Evolutionary conservation across 768 basidiomycete species (phyloP).

Genomic region (Porphyrellus cyaneotinctus): DNA sequence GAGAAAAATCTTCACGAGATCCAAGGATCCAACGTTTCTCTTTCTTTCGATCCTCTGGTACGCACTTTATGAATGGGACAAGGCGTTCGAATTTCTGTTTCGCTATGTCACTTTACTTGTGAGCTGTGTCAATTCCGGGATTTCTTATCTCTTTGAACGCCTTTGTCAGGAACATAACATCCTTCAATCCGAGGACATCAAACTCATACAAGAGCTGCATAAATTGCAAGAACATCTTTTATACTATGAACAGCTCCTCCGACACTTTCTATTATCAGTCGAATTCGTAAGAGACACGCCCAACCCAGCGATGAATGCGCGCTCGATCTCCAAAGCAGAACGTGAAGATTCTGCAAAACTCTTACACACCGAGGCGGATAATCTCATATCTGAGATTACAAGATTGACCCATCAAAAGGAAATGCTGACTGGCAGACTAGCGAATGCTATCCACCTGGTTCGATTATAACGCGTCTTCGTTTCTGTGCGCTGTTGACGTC

Average conservation of each 20-base stretch:
- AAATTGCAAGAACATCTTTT: constrained; percentile 52
- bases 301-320: constrained; percentile 44
- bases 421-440: constrained; percentile 21
- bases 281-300: constrained; percentile 45
- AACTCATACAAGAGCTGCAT: constrained; percentile 52
- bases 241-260: constrained; percentile 50
- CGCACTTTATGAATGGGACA: constrained; percentile 59
- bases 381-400: constrained; percentile 46
- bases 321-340: constrained; percentile 12
- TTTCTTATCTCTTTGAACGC: background rate
- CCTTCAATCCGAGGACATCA: constrained; percentile 38
- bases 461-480: background rate
- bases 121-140: background rate
- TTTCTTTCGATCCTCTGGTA: constrained; percentile 50
- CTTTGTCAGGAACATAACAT: constrained; percentile 42
- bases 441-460: constrained; percentile 26
- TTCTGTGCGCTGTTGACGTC: background rate
- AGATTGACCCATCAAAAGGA: constrained; percentile 35
- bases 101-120: constrained; percentile 49
- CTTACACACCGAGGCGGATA: constrained; percentile 39
- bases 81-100: constrained; percentile 49
- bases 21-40: constrained; percentile 32
- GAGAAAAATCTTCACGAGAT: constrained; percentile 27
- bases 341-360: constrained; percentile 27
- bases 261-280: constrained; percentile 51